Evolutionary conservation across 768 basidiomycete species (phyloP).

Genomic region (Tylopilus sp.): DNA sequence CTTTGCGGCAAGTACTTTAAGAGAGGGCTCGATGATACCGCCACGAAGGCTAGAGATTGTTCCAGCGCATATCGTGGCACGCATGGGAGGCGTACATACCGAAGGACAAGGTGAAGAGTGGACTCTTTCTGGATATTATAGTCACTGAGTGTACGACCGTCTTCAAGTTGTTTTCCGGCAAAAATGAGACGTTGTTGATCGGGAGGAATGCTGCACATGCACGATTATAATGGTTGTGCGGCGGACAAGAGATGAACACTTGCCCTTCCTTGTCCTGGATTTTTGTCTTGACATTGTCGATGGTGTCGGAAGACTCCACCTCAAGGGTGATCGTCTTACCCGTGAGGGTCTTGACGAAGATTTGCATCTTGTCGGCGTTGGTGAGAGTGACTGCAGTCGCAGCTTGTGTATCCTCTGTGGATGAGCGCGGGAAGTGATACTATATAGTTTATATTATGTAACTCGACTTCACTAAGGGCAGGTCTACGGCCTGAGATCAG

Average conservation of each 20-base stretch:
- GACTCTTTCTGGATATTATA: constrained; percentile 99
- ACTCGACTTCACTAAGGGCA: constrained; percentile 25
- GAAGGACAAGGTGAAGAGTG: constrained; percentile 95
- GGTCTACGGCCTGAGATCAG: constrained; percentile 1
- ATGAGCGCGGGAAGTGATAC: constrained; percentile 23
- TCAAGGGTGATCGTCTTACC: constrained; percentile 31
- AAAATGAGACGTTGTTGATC: constrained; percentile 37
- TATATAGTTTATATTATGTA: constrained; percentile 31
- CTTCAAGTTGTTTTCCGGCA: constrained; percentile 98
- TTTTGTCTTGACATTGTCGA: constrained; percentile 29
- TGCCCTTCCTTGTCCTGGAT: constrained; percentile 71
- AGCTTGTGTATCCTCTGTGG: neutral
- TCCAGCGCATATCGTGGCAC: neutral
- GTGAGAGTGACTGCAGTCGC: neutral
- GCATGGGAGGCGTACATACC: constrained; percentile 46
- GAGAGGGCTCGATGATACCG: constrained; percentile 98
- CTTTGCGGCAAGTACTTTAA: constrained; percentile 95
- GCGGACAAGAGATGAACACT: constrained; percentile 3
- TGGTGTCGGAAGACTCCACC: constrained; percentile 28
- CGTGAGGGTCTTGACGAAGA: constrained; percentile 88
- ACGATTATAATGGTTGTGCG: neutral
- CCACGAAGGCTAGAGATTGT: constrained; percentile 31
- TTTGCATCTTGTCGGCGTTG: constrained; percentile 47
- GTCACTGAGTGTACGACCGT: constrained; percentile 93
- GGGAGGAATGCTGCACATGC: constrained; percentile 33